Evolutionary conservation across 2,329 filamentous ascomycete genomes (phyloP), one percentile per base, ranked within the genome.

Genomic region (Boeremia lycopersici): DNA sequence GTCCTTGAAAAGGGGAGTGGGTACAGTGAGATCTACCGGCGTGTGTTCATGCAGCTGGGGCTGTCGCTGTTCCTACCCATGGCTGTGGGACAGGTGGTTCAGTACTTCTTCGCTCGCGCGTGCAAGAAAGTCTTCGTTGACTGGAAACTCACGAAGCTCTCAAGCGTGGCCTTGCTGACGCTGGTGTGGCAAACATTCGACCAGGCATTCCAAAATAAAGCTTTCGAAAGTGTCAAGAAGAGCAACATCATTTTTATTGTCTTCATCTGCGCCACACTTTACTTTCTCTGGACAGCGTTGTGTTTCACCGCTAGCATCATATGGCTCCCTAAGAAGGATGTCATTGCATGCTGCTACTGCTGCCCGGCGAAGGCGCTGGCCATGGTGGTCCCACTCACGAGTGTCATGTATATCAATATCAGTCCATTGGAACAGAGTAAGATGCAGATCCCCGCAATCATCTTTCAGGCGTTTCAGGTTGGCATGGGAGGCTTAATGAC

Each of bases 321-420:
- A 31, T 84, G 81, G 64, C 79, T 89, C 69, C 75, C 81, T 0
- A 82, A 81, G 33, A 81, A 83, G 53, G 85, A 90, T 63, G 83
- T 87, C 0, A 83, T 90, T 44, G 87, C 89, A 0, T 84, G 89
- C 12, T 90, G 87, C 62, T 90, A 90, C 72, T 90, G 87, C 64
- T 86, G 85, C 25, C 87, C 88, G 0, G 88, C 88, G 12, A 91
- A 91, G 73, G 89, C 88, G 2, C 87, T 87, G 1, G 86, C 84
- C 2, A 78, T 91, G 53, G 87, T 88, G 0, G 88, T 91, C 7
- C 88, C 88, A 0, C 70, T 91, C 26, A 81, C 85, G 45, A 84
- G 84, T 29, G 84, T 88, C 54, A 90, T 91, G 84, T 91, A 86
- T 78, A 76, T 78, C 12, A 78, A 82, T 12, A 74, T 84, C 9